Percentiles rank a stretch among this genome's conserved stretches.
Evolutionary conservation across 139 green algal genomes (phyloP).

Genomic region (Chlamydomonas sp.): DNA sequence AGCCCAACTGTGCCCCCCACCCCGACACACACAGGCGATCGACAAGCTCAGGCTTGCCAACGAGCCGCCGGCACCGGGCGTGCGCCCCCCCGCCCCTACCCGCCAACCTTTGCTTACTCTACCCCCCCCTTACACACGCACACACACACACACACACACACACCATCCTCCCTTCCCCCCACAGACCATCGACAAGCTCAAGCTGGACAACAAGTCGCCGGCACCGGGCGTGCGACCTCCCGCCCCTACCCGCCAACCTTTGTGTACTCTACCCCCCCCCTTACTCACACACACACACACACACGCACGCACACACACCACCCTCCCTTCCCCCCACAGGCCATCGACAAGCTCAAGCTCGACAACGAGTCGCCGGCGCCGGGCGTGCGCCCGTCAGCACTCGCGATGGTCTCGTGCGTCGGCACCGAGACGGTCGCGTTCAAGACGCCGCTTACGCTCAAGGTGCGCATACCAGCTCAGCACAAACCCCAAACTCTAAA

Average conservation of each 20-base stretch:
- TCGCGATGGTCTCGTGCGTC: constrained; percentile 81
- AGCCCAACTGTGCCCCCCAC: too few species aligned
- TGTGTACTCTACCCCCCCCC: neutral
- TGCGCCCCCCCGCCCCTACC: constrained; percentile 43
- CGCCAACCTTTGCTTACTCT: neutral
- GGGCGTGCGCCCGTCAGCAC: constrained; percentile 51
- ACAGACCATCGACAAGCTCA: constrained; percentile 79
- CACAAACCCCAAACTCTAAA: too few species aligned
- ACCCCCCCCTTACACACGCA: too few species aligned
- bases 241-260: constrained; percentile 16
- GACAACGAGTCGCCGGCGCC: constrained; percentile 49
- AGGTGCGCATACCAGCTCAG: too few species aligned
- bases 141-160: constrained; percentile 10
- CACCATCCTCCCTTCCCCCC: too few species aligned
- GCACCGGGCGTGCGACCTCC: constrained; percentile 49
- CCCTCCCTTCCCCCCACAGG: too few species aligned
- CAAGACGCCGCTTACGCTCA: constrained; percentile 42
- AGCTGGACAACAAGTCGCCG: constrained; percentile 59
- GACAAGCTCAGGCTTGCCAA: too few species aligned
- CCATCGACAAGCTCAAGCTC: constrained; percentile 78
- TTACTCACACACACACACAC: too few species aligned
- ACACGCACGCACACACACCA: constrained; percentile 7
- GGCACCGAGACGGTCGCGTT: constrained; percentile 72
- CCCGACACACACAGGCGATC: too few species aligned
- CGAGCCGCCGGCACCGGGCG: too few species aligned